Base-by-base conservation (phyloP, 768 basidiomycete genomes). In the Amanita fuliginea region DNA sequence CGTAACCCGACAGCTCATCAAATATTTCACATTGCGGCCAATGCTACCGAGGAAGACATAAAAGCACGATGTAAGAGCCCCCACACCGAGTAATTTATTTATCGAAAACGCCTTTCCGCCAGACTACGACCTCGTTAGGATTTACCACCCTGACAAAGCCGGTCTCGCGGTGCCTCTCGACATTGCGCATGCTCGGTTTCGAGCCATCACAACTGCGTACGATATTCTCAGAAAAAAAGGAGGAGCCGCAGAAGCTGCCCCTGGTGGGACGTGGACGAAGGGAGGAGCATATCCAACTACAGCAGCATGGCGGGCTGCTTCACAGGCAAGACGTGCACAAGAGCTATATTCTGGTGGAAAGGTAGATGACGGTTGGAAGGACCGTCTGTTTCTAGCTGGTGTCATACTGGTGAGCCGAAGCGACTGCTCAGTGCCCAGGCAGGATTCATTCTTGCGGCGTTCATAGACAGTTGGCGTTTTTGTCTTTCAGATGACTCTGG, bases 101-200 rank as follows among this genome's bases (percentile, higher is more conserved):
- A 19, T 21, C 19, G 6, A 21, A 16, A 22, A 16, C 22, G 4
- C 32, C 8, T 21, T n/a, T 9, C 21, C 8, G 48, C 6, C 53
- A 86, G 86, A 87, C 61, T 86, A 81, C 56, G 85, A 87, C 28
- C 74, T 88, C 32, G 85, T 83, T 32, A 77, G 80, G 39, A 60
- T 69, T 9, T 77, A 86, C 57, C 86, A 89, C 57, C 86, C 86
- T 1, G 86, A 89, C 61, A 50, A 50, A 19, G 33, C 34, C 26
- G 33, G 42, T 3, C 19, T 32, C 24, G n/a, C 4, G 6, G 49
- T 28, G 19, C 75, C 78, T 2, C 65, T 69, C 1, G 59, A 65
- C 35, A 60, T 73, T 46, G 73, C 77, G 4, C 81, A 81, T 52
- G 66, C 71, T 7, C 75, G 77, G 3, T 89, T 88, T 55, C 81